Evolutionary conservation across 495 filamentous ascomycete genomes (phyloP).

Genomic region (Penicillium cosmopolitanum): DNA sequence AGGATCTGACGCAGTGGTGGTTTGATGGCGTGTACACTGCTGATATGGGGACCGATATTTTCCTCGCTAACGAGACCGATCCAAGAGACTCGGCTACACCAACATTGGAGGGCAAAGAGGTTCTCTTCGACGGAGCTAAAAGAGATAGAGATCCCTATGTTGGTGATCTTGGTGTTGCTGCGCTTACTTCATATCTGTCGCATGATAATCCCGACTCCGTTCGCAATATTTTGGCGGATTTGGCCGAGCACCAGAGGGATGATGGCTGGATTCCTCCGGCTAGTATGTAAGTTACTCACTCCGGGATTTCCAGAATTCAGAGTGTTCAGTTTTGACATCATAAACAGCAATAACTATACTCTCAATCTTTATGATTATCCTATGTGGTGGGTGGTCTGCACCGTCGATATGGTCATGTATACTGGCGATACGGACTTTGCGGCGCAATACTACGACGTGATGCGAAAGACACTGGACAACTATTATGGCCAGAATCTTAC

Average conservation of each 20-base stretch:
- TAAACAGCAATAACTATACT: constrained; percentile 41
- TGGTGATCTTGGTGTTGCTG: constrained; percentile 49
- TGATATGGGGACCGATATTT: constrained; percentile 45
- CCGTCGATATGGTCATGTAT: constrained; percentile 48
- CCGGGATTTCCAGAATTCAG: neutral
- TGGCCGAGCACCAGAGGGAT: constrained; percentile 46
- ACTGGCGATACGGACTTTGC: constrained; percentile 40
- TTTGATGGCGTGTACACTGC: constrained; percentile 51
- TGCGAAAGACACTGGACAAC: constrained; percentile 43
- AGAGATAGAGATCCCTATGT: constrained; percentile 53
- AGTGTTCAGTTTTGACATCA: neutral
- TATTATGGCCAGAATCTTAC: constrained; percentile 18
- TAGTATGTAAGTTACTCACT: constrained; percentile 30
- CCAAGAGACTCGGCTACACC: constrained; percentile 39
- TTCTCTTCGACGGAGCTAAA: constrained; percentile 52
- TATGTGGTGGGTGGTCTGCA: constrained; percentile 49
- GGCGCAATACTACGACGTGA: constrained; percentile 34
- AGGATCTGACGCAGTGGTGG: constrained; percentile 51
- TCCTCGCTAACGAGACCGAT: constrained; percentile 41
- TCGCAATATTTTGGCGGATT: constrained; percentile 46
- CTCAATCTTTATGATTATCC: constrained; percentile 52
- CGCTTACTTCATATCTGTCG: constrained; percentile 47
- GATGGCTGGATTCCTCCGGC: constrained; percentile 59
- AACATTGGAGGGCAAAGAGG: constrained; percentile 42
- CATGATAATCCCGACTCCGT: constrained; percentile 40